phyloP scores from a whole-genome alignment of 495 filamentous ascomycete genomes.

The Daldinia loculata region DNA sequence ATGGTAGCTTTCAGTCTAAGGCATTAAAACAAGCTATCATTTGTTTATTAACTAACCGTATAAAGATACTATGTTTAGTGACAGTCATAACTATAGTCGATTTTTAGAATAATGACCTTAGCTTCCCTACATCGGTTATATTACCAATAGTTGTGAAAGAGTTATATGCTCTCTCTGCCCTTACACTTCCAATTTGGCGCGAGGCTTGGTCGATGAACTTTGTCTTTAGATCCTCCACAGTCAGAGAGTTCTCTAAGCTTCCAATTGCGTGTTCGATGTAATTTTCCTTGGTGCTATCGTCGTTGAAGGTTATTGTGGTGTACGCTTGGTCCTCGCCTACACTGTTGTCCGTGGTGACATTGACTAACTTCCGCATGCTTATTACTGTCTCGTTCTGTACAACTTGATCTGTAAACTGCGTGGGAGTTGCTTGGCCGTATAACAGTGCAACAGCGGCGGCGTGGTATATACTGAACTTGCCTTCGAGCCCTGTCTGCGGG shows the following conservation, averaged over 20 bases:
- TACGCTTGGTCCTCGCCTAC: conserved; percentile 55
- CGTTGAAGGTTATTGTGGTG: conserved; percentile 48
- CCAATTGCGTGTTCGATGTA: conserved; percentile 61
- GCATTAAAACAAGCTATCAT: too few species aligned
- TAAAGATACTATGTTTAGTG: background rate
- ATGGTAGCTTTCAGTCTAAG: too few species aligned
- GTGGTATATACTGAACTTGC: conserved; percentile 65
- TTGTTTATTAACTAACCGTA: background rate
- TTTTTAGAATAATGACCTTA: conserved; percentile 36
- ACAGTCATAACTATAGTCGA: background rate
- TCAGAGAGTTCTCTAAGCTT: conserved; percentile 59
- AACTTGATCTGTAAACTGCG: conserved; percentile 58
- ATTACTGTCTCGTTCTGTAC: conserved; percentile 52
- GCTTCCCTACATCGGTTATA: conserved; percentile 39
- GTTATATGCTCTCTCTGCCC: conserved; percentile 48
- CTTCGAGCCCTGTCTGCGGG: conserved; percentile 60
- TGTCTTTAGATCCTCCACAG: conserved; percentile 51
- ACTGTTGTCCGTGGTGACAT: conserved; percentile 51
- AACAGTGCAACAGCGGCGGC: conserved; percentile 59
- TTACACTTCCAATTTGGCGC: conserved; percentile 31
- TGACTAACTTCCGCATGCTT: conserved; percentile 52
- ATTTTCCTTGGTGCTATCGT: conserved; percentile 52
- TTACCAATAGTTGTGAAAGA: conserved; percentile 47
- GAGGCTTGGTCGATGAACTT: conserved; percentile 59
- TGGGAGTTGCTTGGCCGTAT: conserved; percentile 60